Evolutionary conservation across 129 eudicot genomes (phyloP).

Genomic region (Pseudognaphalium luteoalbum): DNA sequence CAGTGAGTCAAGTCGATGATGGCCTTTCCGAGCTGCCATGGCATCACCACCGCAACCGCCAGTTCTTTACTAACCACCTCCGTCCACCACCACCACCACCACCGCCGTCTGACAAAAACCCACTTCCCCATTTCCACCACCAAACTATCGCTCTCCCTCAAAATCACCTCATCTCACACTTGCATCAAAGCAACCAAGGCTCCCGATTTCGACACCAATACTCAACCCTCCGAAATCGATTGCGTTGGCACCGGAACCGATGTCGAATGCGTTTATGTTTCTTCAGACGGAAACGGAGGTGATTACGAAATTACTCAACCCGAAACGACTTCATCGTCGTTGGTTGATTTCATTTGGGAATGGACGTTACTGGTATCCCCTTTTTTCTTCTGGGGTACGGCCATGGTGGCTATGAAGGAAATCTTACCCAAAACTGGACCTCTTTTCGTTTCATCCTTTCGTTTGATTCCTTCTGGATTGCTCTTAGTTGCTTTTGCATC

Average conservation of each 20-base stretch:
- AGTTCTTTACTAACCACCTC: constrained; percentile 9
- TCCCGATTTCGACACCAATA: constrained; percentile 32
- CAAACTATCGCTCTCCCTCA: not conserved
- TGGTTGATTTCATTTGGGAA: constrained; percentile 46
- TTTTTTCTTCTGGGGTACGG: constrained; percentile 99
- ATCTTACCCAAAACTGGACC: constrained; percentile 90
- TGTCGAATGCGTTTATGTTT: constrained; percentile 57
- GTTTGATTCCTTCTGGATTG: constrained; percentile 84
- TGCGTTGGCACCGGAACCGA: constrained; percentile 76
- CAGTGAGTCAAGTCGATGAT: not conserved
- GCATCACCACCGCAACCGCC: constrained; percentile 9
- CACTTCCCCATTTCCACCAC: not conserved
- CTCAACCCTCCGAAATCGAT: constrained; percentile 48
- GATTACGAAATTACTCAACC: constrained; percentile 16
- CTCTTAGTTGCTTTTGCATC: constrained; percentile 72
- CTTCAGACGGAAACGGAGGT: constrained; percentile 20
- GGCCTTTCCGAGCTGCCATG: constrained; percentile 16
- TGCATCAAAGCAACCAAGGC: constrained; percentile 26
- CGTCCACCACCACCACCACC: not conserved
- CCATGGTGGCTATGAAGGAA: constrained; percentile 99
- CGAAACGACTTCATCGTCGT: constrained; percentile 24
- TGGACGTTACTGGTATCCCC: constrained; percentile 84
- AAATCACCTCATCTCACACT: not conserved
- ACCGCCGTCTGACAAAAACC: not conserved
- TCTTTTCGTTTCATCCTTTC: constrained; percentile 70